Evolutionary conservation across 768 basidiomycete genomes (phyloP), one percentile per base, ranked within the genome.

Genomic region (Boletus subparvulus): DNA sequence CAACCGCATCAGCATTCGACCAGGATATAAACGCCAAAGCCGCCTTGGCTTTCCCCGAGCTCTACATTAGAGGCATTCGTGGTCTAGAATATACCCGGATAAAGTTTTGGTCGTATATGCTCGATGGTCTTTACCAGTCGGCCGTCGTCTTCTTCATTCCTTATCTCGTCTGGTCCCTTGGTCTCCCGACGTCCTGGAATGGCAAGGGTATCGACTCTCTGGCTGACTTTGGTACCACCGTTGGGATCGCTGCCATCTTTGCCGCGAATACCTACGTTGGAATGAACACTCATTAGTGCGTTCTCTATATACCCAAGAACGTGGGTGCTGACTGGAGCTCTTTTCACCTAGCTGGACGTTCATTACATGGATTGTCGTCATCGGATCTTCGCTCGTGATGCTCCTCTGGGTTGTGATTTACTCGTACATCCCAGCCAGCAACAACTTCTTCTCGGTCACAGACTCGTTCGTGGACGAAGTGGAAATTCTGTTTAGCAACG

Each of bases 21-120:
- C 94, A 98, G 74, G 96, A 98, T 70, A 80, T 96, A 65, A 92
- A 94, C 67, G 88, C 92, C 19, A 83, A 85, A 69, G 93, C 92
- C 0, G 91, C 92, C 0, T 74, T 97, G 33, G 94, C 93, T 7
- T 97, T 91, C 75, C 96, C 96, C 6, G 91, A 94, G 64, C 84
- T 98, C n/a, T 98, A 98, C 70, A 79, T 94, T 61, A 87, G 95
- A 37, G 96, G 96, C 26, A 97, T 98, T 60, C 85, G 88, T 16
- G 94, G 95, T 21, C 78, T 94, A 16, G 96, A 97, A 65, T 98
- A 97, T 73, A 97, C 94, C 17, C 84, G 92, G 11, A 60, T 76
- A 50, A 94, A 91, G 75, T 98, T 98, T 75, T 98, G 94, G 93
- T 68, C 87, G 52, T 97, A 94, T 74, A 97, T 98, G 91, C 69